Evolutionary conservation across 2,329 filamentous ascomycete genomes (phyloP).

Genomic region (Fusarium caatingaense): DNA sequence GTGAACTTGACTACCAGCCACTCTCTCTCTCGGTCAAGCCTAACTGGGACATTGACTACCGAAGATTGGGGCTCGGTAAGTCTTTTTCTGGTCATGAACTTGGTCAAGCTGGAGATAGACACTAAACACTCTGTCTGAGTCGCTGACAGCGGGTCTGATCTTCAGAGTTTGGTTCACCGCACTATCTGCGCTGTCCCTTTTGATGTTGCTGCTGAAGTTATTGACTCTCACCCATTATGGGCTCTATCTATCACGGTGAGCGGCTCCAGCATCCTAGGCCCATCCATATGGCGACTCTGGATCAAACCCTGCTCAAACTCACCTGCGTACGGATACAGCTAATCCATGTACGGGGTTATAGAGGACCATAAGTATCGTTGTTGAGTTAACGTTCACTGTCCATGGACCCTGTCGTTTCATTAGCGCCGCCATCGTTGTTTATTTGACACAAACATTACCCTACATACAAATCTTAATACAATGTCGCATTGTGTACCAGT

Average conservation of each 20-base stretch:
- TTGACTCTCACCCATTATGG: no score
- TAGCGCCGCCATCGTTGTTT: slow-evolving; percentile 12
- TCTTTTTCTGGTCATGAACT: slow-evolving; percentile 27
- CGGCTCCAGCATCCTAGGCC: neutral
- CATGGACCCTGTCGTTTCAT: slow-evolving; percentile 2
- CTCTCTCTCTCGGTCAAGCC: slow-evolving; percentile 31
- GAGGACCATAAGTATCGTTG: neutral
- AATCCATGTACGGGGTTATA: no score
- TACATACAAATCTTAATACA: neutral
- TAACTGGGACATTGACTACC: slow-evolving; percentile 22
- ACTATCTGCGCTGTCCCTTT: slow-evolving; percentile 1
- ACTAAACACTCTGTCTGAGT: slow-evolving; percentile 9
- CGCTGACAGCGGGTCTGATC: slow-evolving; percentile 25
- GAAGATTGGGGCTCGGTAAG: slow-evolving; percentile 20
- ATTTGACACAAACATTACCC: no score
- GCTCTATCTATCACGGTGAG: neutral
- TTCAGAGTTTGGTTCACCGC: slow-evolving; percentile 23
- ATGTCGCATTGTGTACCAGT: no score
- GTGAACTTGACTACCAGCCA: slow-evolving; percentile 19
- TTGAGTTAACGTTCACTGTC: neutral
- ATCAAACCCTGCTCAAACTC: no score
- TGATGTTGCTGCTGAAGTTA: slow-evolving; percentile 17
- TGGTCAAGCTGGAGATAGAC: slow-evolving; percentile 14
- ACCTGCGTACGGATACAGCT: no score
- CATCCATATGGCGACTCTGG: no score